These are phyloP conservation scores for Marchantia paleacea DNA, from an alignment of 225 moss, liverwort and hornwort species.

Conservation along the genomic window DNA sequence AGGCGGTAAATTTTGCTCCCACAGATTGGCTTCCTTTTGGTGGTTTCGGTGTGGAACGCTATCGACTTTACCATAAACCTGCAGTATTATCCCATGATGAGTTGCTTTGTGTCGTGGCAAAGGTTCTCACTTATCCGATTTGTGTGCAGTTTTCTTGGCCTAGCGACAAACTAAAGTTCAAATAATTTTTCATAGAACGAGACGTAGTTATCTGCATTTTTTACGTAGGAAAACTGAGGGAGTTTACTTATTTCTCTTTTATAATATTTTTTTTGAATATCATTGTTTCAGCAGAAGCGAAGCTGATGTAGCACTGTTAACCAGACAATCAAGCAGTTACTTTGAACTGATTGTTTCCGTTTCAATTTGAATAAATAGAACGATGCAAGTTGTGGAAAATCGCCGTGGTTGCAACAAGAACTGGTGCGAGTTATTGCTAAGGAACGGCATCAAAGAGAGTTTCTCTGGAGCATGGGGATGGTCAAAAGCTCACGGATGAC, in stretches of 20 bases:
- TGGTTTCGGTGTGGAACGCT: constrained; percentile 90
- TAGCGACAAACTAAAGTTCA: neutral
- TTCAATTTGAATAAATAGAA: constrained; percentile 46
- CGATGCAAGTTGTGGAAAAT: constrained; percentile 51
- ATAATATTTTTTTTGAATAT: too few species aligned
- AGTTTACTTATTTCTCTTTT: too few species aligned
- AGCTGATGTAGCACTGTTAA: neutral
- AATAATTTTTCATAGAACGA: neutral
- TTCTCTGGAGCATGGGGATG: constrained; percentile 79
- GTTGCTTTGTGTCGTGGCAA: constrained; percentile 93
- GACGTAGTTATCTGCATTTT: neutral
- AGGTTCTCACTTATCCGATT: constrained; percentile 43
- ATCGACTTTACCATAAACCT: constrained; percentile 78
- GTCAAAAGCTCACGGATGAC: constrained; percentile 76
- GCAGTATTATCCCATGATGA: constrained; percentile 97
- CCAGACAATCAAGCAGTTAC: neutral
- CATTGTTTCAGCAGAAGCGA: neutral
- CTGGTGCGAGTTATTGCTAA: constrained; percentile 59
- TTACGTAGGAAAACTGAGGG: neutral
- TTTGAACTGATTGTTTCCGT: neutral
- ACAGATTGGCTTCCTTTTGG: constrained; percentile 93
- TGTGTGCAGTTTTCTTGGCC: neutral
- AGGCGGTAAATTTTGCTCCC: constrained; percentile 97
- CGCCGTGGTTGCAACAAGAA: constrained; percentile 66
- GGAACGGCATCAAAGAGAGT: constrained; percentile 77